Percentiles rank a stretch among this genome's conserved stretches.
phyloP scores from a whole-genome alignment of 768 basidiomycete species.

The Pleurotus pulmonarius region DNA sequence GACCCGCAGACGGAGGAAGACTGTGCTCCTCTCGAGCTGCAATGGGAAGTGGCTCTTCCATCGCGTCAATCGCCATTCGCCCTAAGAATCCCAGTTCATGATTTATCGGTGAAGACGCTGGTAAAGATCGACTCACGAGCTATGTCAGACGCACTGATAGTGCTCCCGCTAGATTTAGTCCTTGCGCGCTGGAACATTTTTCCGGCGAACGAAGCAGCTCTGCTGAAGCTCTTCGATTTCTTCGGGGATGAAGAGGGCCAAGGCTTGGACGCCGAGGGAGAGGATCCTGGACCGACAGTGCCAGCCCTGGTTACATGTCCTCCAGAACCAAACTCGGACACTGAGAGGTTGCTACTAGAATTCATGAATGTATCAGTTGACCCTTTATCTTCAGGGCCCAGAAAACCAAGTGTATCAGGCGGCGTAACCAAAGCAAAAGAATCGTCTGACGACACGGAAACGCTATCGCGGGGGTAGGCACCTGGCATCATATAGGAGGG shows the following conservation, averaged over 20 bases:
- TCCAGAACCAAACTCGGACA: constrained; percentile 27
- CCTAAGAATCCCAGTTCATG: background rate
- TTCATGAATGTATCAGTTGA: background rate
- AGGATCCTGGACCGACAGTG: constrained; percentile 1
- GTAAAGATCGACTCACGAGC: constrained; percentile 31
- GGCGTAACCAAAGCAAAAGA: constrained; percentile 60
- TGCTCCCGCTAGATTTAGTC: constrained; percentile 51
- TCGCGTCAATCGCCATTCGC: background rate
- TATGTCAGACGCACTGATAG: constrained; percentile 30
- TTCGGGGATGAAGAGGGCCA: constrained; percentile 53
- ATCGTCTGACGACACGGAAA: constrained; percentile 62
- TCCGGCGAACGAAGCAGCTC: constrained; percentile 58
- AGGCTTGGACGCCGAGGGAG: constrained; percentile 15
- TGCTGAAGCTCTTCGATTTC: constrained; percentile 41
- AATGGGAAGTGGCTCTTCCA: constrained; percentile 2
- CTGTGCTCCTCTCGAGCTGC: background rate
- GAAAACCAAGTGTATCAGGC: constrained; percentile 38
- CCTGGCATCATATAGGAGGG: constrained; percentile 25
- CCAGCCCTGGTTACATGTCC: constrained; percentile 22
- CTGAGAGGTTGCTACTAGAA: constrained; percentile 23
- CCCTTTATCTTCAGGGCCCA: constrained; percentile 7
- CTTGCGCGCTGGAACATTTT: constrained; percentile 53
- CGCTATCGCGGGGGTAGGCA: constrained; percentile 51
- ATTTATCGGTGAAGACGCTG: background rate
- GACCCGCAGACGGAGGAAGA: constrained; percentile 4